These are phyloP conservation scores for Withania somnifera DNA, from an alignment of 305 asterid genomes.

Conservation along the genomic window DNA sequence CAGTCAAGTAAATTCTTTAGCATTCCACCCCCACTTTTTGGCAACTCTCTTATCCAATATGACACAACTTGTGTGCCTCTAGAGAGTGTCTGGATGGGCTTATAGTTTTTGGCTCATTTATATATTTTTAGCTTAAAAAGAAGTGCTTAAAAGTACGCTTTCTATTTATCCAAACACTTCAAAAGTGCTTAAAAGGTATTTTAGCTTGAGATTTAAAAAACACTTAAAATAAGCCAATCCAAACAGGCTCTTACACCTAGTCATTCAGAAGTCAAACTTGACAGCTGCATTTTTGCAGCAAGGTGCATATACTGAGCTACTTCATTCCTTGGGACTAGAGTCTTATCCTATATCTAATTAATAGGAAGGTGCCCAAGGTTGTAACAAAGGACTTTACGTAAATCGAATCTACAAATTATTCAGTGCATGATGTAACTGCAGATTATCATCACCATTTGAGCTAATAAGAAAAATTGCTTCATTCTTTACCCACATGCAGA, in stretches of 20 bases:
- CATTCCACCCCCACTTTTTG: not conserved
- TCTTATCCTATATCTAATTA: not conserved
- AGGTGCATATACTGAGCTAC: not conserved
- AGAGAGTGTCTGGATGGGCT: too few species aligned
- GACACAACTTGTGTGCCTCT: not conserved
- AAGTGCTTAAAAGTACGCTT: too few species aligned
- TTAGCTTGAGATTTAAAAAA: too few species aligned
- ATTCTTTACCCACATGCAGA: not conserved
- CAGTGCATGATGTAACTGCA: not conserved
- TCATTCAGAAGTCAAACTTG: not conserved
- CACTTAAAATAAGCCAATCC: too few species aligned
- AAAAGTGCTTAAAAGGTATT: too few species aligned
- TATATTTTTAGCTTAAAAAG: too few species aligned
- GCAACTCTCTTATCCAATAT: not conserved
- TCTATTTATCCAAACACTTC: too few species aligned
- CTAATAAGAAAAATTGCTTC: not conserved
- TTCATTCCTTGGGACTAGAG: not conserved
- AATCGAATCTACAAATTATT: not conserved
- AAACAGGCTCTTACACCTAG: too few species aligned
- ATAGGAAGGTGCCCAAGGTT: not conserved
- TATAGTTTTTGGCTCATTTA: too few species aligned
- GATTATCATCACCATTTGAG: not conserved
- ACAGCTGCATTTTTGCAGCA: conserved; percentile 2
- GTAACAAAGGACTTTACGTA: not conserved
- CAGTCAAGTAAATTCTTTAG: not conserved